Base-by-base conservation (phyloP, 2,329 filamentous ascomycete species). In the Scorias spongiosa region DNA sequence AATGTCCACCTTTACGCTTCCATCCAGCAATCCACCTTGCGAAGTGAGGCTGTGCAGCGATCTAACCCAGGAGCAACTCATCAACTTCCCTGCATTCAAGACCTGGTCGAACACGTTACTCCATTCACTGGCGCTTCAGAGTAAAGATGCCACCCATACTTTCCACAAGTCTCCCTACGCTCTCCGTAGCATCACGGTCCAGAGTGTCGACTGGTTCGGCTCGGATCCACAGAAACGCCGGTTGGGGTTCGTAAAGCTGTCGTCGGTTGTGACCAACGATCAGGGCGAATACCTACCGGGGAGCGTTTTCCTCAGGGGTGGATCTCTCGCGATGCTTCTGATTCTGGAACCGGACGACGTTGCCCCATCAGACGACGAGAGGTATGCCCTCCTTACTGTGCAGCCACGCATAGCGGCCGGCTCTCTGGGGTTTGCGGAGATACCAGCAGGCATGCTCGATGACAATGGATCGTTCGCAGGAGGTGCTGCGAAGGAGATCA, bases 381-480 rank as follows among this genome's bases (percentile, higher is more conserved):
- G 9, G 9, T 59, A 69, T 41, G 70, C 70, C 3, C 63, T 78
- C 20, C 50, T 78, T 9, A 74, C 74, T 0, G 56, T 75, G 3
- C 75, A 78, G 48, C 74, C 74, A 10, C 69, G 75, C 20, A 68
- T 76, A 10, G 70, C 75, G 4, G 71, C 72, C 1, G 72, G 69
- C 0, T 72, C 68, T 1, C 63, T 78, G 2, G 60, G 67, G 1
- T 72, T 78, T 45, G 52, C 65, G 10, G 75, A 78, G 53, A 67
- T 78, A 8, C 75, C 75, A 2, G 75, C 75, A 1, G 75, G 75
- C 14, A 77, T 78, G 73, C 61, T 78, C 1, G 75, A 78, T 49
- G 70, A 71, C 47, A 62, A 59, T 32, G 68, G 70, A 9, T 67
- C 66, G 0, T 74, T 78, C 47, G 61, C 66, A 1, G 73, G 74